A percentile compares a stretch with the other conserved stretches of the same genome.
Conservation (phyloP, 305 asterid species). For the Solanum aculeatissimum region DNA sequence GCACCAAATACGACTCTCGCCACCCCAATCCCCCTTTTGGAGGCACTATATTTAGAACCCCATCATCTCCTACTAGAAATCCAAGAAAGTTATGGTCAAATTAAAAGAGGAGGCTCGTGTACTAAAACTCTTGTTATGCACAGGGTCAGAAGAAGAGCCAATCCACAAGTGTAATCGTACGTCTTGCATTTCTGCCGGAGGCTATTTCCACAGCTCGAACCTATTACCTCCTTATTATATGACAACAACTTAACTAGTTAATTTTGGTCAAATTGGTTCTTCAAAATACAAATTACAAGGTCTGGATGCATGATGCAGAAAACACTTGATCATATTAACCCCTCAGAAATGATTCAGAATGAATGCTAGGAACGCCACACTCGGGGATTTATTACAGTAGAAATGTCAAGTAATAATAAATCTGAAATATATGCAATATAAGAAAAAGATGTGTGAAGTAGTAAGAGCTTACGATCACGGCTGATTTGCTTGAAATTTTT, state of each 20-base stretch:
- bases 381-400: not conserved
- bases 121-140: not conserved
- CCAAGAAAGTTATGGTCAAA: not conserved
- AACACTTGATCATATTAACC: not conserved
- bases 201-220: not conserved
- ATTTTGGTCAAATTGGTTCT: not conserved
- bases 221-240: not conserved
- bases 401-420: not conserved
- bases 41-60: not conserved
- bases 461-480: slow-evolving; percentile 57
- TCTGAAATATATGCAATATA: not conserved
- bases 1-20: not conserved
- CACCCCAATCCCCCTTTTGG: not conserved
- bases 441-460: not conserved
- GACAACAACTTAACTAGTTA: not conserved
- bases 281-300: not conserved
- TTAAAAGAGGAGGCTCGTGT: not conserved
- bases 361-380: not conserved
- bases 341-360: not conserved
- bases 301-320: not conserved
- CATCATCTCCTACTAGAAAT: not conserved
- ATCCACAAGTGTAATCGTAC: not conserved
- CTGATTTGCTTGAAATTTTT: slow-evolving; percentile 66
- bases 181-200: not conserved
- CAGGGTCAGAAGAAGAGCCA: not conserved